A percentile compares a stretch with the other conserved stretches of the same genome.
Conservation (phyloP, 768 basidiomycete species). For the Termitomyces sp. region DNA sequence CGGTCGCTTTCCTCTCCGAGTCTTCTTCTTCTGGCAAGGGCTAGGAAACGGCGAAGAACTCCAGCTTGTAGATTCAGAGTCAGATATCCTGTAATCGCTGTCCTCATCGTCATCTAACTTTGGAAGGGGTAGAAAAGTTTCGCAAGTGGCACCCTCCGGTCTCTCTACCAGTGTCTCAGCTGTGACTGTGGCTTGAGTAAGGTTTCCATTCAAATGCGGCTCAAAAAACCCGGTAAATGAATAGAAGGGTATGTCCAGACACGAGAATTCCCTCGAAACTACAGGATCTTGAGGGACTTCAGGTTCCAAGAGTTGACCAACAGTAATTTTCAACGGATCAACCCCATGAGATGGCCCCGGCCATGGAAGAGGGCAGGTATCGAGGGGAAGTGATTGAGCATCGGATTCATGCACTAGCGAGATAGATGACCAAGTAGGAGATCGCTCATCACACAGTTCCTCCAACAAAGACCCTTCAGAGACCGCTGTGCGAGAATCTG, state of each 20-base stretch:
- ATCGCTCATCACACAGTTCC: constrained; percentile 1
- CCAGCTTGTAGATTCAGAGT: not conserved
- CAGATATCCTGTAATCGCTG: constrained; percentile 13
- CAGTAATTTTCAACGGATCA: constrained; percentile 35
- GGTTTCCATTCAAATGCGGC: not conserved
- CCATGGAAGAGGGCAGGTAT: constrained; percentile 16
- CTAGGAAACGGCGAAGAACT: constrained; percentile 16
- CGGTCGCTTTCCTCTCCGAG: constrained; percentile 4
- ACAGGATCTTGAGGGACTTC: not conserved
- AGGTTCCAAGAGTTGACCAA: not conserved
- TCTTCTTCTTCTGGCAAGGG: constrained; percentile 12
- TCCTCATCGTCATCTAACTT: not conserved
- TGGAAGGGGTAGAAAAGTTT: not conserved
- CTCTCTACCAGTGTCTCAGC: not conserved
- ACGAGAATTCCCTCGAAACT: constrained; percentile 1
- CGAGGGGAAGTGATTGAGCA: not conserved
- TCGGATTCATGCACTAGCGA: not conserved
- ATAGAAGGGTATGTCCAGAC: not conserved
- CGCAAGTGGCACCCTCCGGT: not conserved
- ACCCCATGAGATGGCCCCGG: constrained; percentile 19
- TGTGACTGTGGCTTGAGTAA: not conserved
- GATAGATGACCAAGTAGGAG: constrained; percentile 2
- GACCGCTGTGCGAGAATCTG: not conserved
- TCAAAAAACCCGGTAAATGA: not conserved
- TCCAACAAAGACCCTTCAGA: constrained; percentile 3